These are phyloP conservation scores for Fraxinus velutina DNA, from an alignment of 305 asterid species.

Conservation along the genomic window DNA sequence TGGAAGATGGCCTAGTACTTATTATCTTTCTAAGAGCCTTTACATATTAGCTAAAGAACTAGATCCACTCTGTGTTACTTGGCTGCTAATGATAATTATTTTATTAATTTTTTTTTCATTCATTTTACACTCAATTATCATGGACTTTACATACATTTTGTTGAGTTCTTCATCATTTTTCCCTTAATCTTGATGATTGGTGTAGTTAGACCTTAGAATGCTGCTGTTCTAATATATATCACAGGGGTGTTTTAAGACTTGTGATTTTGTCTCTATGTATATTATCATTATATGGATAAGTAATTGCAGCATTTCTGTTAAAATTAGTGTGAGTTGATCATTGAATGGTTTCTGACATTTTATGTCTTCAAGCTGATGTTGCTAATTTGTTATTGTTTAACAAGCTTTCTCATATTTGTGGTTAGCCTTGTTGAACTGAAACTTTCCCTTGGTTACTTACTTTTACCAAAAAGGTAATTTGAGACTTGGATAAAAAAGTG, in stretches of 20 bases:
- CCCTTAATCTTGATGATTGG: not conserved
- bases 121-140: not conserved
- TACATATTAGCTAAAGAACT: not conserved
- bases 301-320: not conserved
- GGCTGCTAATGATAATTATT: not conserved
- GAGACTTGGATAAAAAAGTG: not conserved
- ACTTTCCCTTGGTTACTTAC: not conserved
- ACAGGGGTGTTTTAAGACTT: not conserved
- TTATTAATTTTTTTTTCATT: not conserved
- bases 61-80: not conserved
- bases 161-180: not conserved
- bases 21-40: not conserved
- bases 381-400: not conserved
- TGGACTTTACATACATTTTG: not conserved
- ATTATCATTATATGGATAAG: not conserved
- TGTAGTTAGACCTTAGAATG: conserved; percentile 12
- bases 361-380: not conserved
- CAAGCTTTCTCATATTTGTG: not conserved
- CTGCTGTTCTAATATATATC: not conserved
- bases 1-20: not conserved
- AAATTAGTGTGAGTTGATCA: not conserved
- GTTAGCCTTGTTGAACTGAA: conserved; percentile 14
- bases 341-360: not conserved
- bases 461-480: not conserved
- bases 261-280: not conserved